Conservation (phyloP, 768 basidiomycete species). For the Trichaptum fuscoviolaceum region DNA sequence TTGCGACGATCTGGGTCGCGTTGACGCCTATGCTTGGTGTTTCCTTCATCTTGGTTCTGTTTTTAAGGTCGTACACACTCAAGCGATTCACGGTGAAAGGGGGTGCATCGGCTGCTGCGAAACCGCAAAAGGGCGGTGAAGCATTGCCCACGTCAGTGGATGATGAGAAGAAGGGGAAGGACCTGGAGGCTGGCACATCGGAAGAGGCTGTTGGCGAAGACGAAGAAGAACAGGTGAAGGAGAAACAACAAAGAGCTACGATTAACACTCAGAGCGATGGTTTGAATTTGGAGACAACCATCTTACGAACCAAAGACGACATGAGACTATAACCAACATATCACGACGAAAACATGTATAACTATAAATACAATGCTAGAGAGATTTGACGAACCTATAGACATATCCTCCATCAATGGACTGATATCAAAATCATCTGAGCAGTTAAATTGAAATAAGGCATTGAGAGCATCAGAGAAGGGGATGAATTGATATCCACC, state of each 20-base stretch:
- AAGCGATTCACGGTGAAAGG: slow-evolving; percentile 42
- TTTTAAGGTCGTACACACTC: slow-evolving; percentile 57
- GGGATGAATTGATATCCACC: too few relatives aligned
- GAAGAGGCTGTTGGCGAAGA: slow-evolving; percentile 25
- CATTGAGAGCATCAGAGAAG: too few relatives aligned
- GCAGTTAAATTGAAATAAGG: too few relatives aligned
- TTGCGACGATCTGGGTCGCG: slow-evolving; percentile 61
- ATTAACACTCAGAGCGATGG: background rate
- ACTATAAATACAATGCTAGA: background rate
- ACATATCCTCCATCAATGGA: background rate
- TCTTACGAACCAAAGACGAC: background rate
- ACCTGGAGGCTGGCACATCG: slow-evolving; percentile 8
- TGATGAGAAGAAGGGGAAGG: slow-evolving; percentile 11
- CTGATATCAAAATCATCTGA: too few relatives aligned
- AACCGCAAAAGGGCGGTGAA: slow-evolving; percentile 11
- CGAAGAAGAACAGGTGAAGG: slow-evolving; percentile 17
- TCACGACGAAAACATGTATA: background rate
- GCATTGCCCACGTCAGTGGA: background rate
- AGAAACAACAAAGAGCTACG: background rate
- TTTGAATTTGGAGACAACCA: background rate
- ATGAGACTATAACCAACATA: background rate
- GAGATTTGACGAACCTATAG: background rate
- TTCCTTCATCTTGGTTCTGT: slow-evolving; percentile 51
- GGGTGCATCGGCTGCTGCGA: slow-evolving; percentile 27
- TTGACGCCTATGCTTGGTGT: slow-evolving; percentile 52